Evolutionary conservation across 495 filamentous ascomycete genomes (phyloP).

Genomic region (Tuber aestivum): DNA sequence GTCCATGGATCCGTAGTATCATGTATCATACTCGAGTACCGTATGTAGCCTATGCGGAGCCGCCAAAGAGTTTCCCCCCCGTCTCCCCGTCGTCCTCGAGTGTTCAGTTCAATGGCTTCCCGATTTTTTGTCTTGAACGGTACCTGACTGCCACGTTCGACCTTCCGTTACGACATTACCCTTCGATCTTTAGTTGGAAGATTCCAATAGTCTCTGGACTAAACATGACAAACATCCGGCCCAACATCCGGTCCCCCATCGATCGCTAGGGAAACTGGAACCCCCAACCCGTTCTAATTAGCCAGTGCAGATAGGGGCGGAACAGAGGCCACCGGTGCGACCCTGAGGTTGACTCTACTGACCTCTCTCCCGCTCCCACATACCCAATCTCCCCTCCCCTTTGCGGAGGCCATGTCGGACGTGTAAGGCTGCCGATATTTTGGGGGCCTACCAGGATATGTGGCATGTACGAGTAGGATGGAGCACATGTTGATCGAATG

Average conservation of each 20-base stretch:
- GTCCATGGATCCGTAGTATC: neutral
- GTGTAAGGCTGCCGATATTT: slow-evolving; percentile 1
- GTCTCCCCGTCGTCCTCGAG: neutral
- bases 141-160: slow-evolving; percentile 1
- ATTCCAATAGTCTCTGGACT: neutral
- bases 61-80: neutral
- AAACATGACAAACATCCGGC: neutral
- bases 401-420: neutral
- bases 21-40: neutral
- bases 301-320: neutral
- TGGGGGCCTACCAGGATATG: neutral
- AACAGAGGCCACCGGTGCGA: neutral
- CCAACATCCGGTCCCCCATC: neutral
- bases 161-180: neutral
- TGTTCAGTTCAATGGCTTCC: neutral
- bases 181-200: neutral
- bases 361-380: slow-evolving; percentile 1
- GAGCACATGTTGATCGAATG: neutral
- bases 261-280: neutral
- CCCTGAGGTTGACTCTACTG: neutral
- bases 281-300: neutral
- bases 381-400: neutral
- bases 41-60: neutral
- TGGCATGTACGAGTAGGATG: neutral
- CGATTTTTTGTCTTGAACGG: neutral